Base-by-base conservation (phyloP, 1,139 yeast species). In the Blastobotrys elegans region DNA sequence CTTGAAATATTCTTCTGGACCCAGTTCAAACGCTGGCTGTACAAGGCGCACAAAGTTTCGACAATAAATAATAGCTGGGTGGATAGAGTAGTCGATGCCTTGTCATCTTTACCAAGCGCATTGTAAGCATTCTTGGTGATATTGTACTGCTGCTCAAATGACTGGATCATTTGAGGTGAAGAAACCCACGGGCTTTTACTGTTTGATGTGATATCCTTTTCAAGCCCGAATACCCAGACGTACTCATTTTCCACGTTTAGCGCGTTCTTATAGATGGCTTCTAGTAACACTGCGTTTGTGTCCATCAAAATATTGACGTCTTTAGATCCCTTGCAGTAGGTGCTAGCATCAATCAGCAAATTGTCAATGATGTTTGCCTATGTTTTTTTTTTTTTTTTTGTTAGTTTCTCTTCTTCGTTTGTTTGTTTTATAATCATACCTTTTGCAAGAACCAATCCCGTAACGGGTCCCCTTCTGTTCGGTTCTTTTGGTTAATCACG, bases 121-220 rank as follows among this genome's bases (percentile, higher is more conserved):
- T 42, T 38, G 27, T 59, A 43, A 3, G 51, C 50, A 13, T 49
- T 46, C 1, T 52, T 40, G 11, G 59, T 57, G 4, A 47, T 39
- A 5, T 49, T 50, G 40, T 61, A 60, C 45, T 56, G 62, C n/a
- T 53, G 35, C 42, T 59, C 61, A 34, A 57, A 50, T 2, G 57
- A 56, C 5, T 39, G 38, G 24, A 66, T 52, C 26, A 66, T 47
- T 8, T 53, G 56, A 14, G 52, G 48, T 7, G 60, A 48, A n/a
- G 62, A 57, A 3, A 70, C 61, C 71, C 71, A 67, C 11, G 67
- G 66, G 21, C 53, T 54, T 21, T 47, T 42, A 16, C 16, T 16
- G 5, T 51, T 47, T n/a, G 53, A 44, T 10, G 51, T 38, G 3
- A 56, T 57, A 18, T 44, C 32, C 2, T 47, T 49, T 14, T 50